phyloP scores from a whole-genome alignment of 371 early-diverging fungal genomes.

The Mucor racemosus region DNA sequence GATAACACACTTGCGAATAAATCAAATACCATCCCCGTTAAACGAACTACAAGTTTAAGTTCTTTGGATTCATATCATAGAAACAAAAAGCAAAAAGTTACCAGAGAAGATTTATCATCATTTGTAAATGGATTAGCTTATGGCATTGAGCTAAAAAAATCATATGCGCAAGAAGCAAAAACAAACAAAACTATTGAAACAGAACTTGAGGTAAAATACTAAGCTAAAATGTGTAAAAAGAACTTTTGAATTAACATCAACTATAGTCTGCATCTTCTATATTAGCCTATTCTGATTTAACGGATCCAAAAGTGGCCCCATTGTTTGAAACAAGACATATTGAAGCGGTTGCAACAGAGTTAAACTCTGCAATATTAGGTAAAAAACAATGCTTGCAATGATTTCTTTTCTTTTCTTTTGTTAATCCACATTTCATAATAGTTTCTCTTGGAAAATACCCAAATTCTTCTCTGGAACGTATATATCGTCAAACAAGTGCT shows the following conservation, averaged over 20 bases:
- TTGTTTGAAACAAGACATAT: conserved; percentile 47
- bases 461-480: conserved; percentile 43
- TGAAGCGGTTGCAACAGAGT: conserved; percentile 61
- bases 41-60: conserved; percentile 27
- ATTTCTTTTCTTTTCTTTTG: neutral
- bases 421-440: conserved; percentile 2
- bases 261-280: conserved; percentile 66
- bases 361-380: conserved; percentile 78
- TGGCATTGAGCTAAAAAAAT: conserved; percentile 69
- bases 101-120: neutral
- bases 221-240: neutral
- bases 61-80: conserved; percentile 29
- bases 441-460: conserved; percentile 36
- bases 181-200: conserved; percentile 24
- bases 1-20: neutral
- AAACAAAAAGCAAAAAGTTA: conserved; percentile 24
- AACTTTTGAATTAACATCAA: neutral
- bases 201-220: conserved; percentile 32
- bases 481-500: conserved; percentile 39
- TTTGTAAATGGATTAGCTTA: conserved; percentile 54
- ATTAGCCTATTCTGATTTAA: conserved; percentile 77
- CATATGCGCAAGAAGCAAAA: conserved; percentile 51
- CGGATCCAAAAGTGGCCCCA: conserved; percentile 56
- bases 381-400: no score
- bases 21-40: neutral